phyloP scores from a whole-genome alignment of 2,329 filamentous ascomycete genomes.

The Sporothrix mexicana region DNA sequence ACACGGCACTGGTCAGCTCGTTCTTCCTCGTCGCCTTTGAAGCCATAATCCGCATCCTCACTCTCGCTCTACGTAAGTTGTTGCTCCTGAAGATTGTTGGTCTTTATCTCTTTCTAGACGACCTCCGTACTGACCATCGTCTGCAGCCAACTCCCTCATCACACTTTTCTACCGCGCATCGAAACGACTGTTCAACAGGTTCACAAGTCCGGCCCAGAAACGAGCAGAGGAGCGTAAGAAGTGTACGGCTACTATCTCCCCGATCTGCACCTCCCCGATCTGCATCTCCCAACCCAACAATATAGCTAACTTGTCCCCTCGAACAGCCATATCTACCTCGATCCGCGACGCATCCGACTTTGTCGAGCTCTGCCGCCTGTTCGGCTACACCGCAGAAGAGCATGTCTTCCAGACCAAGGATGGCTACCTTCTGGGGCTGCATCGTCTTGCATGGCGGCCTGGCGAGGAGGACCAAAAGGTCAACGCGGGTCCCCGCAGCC shows the following conservation, averaged over 20 bases:
- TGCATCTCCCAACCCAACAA: constrained; percentile 50
- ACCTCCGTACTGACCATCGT: neutral
- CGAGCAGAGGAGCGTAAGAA: constrained; percentile 72
- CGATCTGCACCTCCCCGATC: too few relatives aligned
- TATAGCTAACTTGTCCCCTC: constrained; percentile 41
- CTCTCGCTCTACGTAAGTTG: constrained; percentile 79
- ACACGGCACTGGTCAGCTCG: constrained; percentile 83
- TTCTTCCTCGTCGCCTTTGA: constrained; percentile 84
- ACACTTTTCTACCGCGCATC: constrained; percentile 82
- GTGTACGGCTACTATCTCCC: constrained; percentile 47
- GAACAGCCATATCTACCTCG: constrained; percentile 68
- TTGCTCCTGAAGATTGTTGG: constrained; percentile 35
- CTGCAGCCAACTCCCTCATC: constrained; percentile 79
- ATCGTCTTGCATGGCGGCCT: constrained; percentile 81
- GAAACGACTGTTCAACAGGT: constrained; percentile 78
- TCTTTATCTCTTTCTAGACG: neutral
- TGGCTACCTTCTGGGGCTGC: constrained; percentile 88
- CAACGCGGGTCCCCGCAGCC: constrained; percentile 70
- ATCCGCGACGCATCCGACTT: constrained; percentile 91
- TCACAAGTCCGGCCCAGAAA: constrained; percentile 73
- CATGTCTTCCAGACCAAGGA: constrained; percentile 94
- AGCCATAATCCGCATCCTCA: constrained; percentile 81
- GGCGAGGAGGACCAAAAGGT: constrained; percentile 81
- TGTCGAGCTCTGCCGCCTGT: constrained; percentile 88
- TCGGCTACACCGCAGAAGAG: constrained; percentile 92